Evolutionary conservation across 306 rosid species (phyloP).

Genomic region (Sophora flavescens): DNA sequence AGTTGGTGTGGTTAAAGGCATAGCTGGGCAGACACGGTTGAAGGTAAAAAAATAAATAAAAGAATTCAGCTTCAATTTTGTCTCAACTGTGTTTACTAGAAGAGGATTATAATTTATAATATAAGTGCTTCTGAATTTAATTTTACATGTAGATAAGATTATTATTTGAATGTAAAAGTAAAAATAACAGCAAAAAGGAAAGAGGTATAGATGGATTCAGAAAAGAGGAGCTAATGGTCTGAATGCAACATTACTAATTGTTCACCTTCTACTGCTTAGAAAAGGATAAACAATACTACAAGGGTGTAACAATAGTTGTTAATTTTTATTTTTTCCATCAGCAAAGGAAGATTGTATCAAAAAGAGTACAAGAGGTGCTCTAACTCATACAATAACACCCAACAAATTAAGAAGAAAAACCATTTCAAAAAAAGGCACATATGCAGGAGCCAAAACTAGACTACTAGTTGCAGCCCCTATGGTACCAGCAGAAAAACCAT

Average conservation of each 20-base stretch:
- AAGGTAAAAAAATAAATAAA: conserved; percentile 54
- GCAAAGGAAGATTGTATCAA: too few species aligned
- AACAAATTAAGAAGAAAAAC: too few species aligned
- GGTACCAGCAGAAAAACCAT: too few species aligned
- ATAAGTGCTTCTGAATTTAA: background rate
- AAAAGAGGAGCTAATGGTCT: background rate
- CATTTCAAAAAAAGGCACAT: too few species aligned
- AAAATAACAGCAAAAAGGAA: background rate
- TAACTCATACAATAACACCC: too few species aligned
- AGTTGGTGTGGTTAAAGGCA: conserved; percentile 90
- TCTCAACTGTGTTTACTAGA: background rate
- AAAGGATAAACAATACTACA: background rate
- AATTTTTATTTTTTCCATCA: too few species aligned
- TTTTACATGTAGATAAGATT: background rate
- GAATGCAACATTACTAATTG: background rate
- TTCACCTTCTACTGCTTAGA: background rate
- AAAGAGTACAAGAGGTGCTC: too few species aligned
- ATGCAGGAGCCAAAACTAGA: too few species aligned
- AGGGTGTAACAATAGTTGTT: background rate
- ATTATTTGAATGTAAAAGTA: background rate
- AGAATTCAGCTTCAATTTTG: conserved; percentile 4
- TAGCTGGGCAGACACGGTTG: conserved; percentile 94
- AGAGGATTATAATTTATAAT: conserved; percentile 11
- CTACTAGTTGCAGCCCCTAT: too few species aligned
- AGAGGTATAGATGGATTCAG: background rate